Percentiles rank a stretch among this genome's conserved stretches.
Conservation (phyloP, 2,329 filamentous ascomycete species). For the Helicocarpus griseus region DNA sequence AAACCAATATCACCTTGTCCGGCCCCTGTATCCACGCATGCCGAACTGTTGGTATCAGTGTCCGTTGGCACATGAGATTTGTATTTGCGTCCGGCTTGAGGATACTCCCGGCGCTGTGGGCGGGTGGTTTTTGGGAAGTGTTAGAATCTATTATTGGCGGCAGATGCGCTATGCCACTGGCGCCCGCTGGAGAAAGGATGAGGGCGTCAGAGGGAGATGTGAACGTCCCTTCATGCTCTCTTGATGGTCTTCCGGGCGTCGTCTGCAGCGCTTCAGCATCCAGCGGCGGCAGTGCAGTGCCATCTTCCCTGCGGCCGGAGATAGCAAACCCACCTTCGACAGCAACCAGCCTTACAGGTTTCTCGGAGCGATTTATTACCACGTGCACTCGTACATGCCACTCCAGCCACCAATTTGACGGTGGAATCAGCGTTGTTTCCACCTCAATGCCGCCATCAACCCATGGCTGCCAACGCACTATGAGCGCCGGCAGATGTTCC, state of each 20-base stretch:
- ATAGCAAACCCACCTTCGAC: slow-evolving; percentile 22
- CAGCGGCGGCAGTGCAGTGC: background rate
- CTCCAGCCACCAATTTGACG: slow-evolving; percentile 23
- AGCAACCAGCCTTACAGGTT: background rate
- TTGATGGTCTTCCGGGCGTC: too few relatives aligned
- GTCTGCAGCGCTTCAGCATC: too few relatives aligned
- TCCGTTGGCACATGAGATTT: slow-evolving; percentile 19
- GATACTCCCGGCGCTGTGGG: too few relatives aligned
- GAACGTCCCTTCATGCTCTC: too few relatives aligned
- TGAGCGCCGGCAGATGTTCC: background rate
- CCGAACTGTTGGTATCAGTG: slow-evolving; percentile 16
- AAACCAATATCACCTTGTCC: too few relatives aligned
- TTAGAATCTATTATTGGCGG: too few relatives aligned
- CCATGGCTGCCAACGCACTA: background rate
- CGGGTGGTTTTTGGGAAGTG: too few relatives aligned
- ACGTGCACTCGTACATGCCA: slow-evolving; percentile 33
- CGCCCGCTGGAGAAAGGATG: slow-evolving; percentile 13
- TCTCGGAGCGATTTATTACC: background rate
- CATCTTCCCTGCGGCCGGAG: background rate
- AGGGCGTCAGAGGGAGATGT: too few relatives aligned
- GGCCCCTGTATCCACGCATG: background rate
- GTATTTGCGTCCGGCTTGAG: slow-evolving; percentile 26
- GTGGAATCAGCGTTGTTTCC: slow-evolving; percentile 28
- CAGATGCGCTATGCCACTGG: slow-evolving; percentile 3
- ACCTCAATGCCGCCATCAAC: slow-evolving; percentile 9